Evolutionary conservation across 495 filamentous ascomycete genomes (phyloP), one percentile per base, ranked within the genome.

Genomic region (Penicillium bialowiezense): DNA sequence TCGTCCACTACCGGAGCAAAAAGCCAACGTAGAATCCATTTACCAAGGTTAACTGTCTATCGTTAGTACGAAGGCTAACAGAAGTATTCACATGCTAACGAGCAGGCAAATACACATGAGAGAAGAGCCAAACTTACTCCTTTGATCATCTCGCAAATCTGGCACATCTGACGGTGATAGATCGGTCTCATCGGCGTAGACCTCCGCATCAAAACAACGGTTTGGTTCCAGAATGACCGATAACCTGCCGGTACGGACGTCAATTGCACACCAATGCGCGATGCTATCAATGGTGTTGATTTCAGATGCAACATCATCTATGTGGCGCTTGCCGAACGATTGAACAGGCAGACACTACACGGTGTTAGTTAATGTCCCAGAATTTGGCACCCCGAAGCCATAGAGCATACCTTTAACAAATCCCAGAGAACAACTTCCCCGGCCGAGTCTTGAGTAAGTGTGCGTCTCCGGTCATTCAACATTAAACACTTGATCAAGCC

Each of bases 371-470:
- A 6, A 35, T 12, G 19, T 17, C 17, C 40, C 37, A 23, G 8
- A 20, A 24, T 37, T 42, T 15, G 10, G 8, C 14, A 23, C n/a
- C 5, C 42, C 15, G 18, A 41, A 47, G 21, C 38, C 35, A 12
- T 31, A 9, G 7, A 13, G 54, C 60, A 50, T 72, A 91, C 89
- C 74, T 85, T 81, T 20, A 97, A 73, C 21, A 98, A 69, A 75
- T 98, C 95, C 93, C 93, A 98, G 56, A 98, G 68, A 34, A 95
- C 73, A n/a, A 98, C 91, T 63, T 97, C 93, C 14, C 93, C 95
- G 12, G 91, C 90, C 7, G 92, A 97, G 67, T 98, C 93, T 55
- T 95, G 69, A 1, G 93, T 98, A 50, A 98, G 71, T 14, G 92
- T 90, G 41, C 90, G 80, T 58, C 87, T 85, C 59, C 93, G 75